phyloP scores from a whole-genome alignment of 2,329 filamentous ascomycete genomes.

The Balansia obtecta region DNA sequence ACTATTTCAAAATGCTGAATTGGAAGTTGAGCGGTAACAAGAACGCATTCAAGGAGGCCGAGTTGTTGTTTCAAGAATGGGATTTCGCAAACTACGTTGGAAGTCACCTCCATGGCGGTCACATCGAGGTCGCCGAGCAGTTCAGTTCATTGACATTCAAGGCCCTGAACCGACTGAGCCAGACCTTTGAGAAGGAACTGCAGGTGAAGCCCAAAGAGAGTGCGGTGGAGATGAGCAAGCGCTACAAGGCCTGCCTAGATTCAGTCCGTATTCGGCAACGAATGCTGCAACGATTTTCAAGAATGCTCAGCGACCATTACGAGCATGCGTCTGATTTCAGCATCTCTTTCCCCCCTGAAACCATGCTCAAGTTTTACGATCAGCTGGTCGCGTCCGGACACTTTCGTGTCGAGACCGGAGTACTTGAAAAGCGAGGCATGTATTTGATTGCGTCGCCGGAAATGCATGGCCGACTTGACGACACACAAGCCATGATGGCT shows the following conservation, averaged over 20 bases:
- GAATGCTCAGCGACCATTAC: constrained; percentile 82
- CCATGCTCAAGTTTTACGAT: constrained; percentile 66
- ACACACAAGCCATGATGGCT: constrained; percentile 76
- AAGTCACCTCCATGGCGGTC: constrained; percentile 78
- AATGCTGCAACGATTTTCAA: constrained; percentile 91
- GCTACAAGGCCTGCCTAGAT: constrained; percentile 90
- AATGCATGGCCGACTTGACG: constrained; percentile 60
- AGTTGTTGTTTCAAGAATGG: constrained; percentile 96
- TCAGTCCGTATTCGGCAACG: constrained; percentile 92
- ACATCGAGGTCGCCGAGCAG: constrained; percentile 94
- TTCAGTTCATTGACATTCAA: constrained; percentile 92
- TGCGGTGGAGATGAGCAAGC: constrained; percentile 81
- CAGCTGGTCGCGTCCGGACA: constrained; percentile 72
- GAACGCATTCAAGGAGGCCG: constrained; percentile 97
- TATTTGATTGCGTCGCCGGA: constrained; percentile 78
- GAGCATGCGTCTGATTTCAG: constrained; percentile 96
- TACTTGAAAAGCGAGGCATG: constrained; percentile 60
- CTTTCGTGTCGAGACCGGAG: constrained; percentile 67
- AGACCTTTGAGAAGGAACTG: constrained; percentile 85
- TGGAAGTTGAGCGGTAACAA: constrained; percentile 97
- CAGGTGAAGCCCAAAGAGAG: constrained; percentile 75
- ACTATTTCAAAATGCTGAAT: constrained; percentile 97
- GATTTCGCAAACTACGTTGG: constrained; percentile 93
- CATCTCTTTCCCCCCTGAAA: constrained; percentile 56
- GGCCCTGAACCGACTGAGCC: constrained; percentile 74